Evolutionary conservation across 768 basidiomycete genomes (phyloP).

Genomic region (Pleurotus eryngii): DNA sequence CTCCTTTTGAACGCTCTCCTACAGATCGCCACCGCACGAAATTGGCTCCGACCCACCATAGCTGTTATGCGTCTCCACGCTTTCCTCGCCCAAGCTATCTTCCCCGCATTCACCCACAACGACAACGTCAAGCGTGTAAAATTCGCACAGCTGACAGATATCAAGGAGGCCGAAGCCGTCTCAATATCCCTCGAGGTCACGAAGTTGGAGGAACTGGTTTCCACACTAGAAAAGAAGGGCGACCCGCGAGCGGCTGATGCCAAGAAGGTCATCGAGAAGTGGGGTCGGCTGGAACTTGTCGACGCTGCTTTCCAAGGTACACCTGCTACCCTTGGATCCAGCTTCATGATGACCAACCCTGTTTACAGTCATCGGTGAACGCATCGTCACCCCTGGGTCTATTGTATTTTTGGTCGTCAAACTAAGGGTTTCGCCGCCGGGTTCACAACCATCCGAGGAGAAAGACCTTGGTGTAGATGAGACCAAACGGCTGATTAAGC

Average conservation of each 20-base stretch:
- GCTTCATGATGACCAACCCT: too few relatives aligned
- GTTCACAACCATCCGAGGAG: constrained; percentile 24
- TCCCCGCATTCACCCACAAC: constrained; percentile 41
- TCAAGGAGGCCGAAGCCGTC: constrained; percentile 51
- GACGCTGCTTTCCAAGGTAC: constrained; percentile 84
- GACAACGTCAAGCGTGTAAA: constrained; percentile 26
- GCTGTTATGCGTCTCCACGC: constrained; percentile 80
- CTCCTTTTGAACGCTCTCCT: constrained; percentile 75
- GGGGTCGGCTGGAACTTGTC: constrained; percentile 77
- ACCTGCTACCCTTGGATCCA: constrained; percentile 9
- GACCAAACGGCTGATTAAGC: constrained; percentile 41
- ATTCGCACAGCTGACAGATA: constrained; percentile 77
- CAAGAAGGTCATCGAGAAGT: constrained; percentile 62
- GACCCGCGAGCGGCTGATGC: constrained; percentile 50
- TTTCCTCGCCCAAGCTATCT: constrained; percentile 79
- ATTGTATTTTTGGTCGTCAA: constrained; percentile 87
- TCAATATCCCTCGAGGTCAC: constrained; percentile 30
- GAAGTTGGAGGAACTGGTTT: constrained; percentile 44
- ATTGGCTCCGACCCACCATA: constrained; percentile 83
- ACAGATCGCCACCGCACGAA: constrained; percentile 79
- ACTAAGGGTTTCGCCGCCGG: constrained; percentile 66
- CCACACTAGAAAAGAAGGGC: constrained; percentile 45
- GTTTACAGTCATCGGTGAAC: constrained; percentile 81
- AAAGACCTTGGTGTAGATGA: constrained; percentile 45
- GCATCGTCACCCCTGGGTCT: constrained; percentile 79